Evolutionary conservation across 2,329 filamentous ascomycete genomes (phyloP).

Genomic region (Hymenoscyphus linearis): DNA sequence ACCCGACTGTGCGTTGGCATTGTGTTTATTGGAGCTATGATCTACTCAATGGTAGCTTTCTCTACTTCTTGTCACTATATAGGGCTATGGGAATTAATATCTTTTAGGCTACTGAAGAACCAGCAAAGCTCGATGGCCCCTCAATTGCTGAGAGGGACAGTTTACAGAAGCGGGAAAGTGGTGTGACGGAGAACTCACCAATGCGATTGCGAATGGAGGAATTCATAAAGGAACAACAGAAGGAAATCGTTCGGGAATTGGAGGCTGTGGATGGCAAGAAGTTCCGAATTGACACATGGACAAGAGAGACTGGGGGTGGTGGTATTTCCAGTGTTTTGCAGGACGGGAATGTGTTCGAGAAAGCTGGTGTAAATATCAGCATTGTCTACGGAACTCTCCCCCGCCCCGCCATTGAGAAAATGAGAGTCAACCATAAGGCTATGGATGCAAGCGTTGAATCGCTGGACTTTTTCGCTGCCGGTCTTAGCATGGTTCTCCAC

Average conservation of each 20-base stretch:
- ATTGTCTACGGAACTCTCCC: constrained; percentile 91
- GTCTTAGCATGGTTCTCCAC: constrained; percentile 88
- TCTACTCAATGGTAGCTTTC: constrained; percentile 44
- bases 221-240: constrained; percentile 89
- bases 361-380: constrained; percentile 91
- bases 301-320: constrained; percentile 80
- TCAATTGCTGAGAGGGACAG: constrained; percentile 82
- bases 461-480: constrained; percentile 91
- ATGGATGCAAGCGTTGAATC: constrained; percentile 73
- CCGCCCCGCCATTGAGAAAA: constrained; percentile 80
- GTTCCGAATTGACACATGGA: constrained; percentile 84
- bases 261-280: constrained; percentile 76
- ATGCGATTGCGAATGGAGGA: constrained; percentile 98
- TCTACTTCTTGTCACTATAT: background rate
- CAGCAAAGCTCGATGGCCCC: constrained; percentile 50
- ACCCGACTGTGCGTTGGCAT: constrained; percentile 43
- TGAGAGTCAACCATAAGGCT: constrained; percentile 92
- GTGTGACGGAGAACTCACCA: constrained; percentile 71
- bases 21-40: constrained; percentile 42
- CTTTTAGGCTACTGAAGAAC: constrained; percentile 29
- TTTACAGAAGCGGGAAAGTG: constrained; percentile 71
- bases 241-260: constrained; percentile 77
- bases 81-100: constrained; percentile 16
- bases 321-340: constrained; percentile 93
- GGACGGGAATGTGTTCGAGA: constrained; percentile 95